Evolutionary conservation across 768 basidiomycete species (phyloP).

Genomic region (Myochromella boudieri): DNA sequence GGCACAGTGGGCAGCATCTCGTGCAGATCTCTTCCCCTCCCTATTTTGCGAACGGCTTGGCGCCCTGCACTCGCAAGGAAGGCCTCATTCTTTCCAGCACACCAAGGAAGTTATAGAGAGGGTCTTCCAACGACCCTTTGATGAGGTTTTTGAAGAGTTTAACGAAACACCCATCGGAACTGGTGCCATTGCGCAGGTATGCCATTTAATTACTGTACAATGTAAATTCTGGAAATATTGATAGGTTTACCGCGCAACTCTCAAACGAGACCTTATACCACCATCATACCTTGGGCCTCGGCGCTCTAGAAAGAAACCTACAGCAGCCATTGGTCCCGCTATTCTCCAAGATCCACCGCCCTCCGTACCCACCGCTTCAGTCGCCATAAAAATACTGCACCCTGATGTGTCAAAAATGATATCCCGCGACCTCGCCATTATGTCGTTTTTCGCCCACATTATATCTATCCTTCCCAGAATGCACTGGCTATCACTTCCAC

Average conservation of each 20-base stretch:
- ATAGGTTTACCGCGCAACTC: conserved; percentile 86
- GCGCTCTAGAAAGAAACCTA: conserved; percentile 48
- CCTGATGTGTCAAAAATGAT: conserved; percentile 83
- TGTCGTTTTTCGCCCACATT: conserved; percentile 85
- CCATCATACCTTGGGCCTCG: conserved; percentile 81
- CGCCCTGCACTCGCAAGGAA: conserved; percentile 84
- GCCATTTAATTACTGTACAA: conserved; percentile 7
- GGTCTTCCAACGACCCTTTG: conserved; percentile 82
- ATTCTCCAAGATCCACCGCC: conserved; percentile 67
- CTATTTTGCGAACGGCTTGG: conserved; percentile 83
- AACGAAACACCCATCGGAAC: conserved; percentile 88
- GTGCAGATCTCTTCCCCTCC: conserved; percentile 90
- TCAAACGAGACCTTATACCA: conserved; percentile 83
- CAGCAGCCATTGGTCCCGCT: conserved; percentile 46
- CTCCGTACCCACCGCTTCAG: conserved; percentile 77
- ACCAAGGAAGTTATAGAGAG: conserved; percentile 80
- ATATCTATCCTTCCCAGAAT: conserved; percentile 86
- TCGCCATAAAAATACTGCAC: conserved; percentile 96
- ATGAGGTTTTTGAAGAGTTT: conserved; percentile 90
- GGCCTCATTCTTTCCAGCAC: conserved; percentile 75
- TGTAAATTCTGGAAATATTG: not conserved
- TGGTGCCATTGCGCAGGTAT: conserved; percentile 94
- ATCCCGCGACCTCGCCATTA: conserved; percentile 87
- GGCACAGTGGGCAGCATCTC: conserved; percentile 97
- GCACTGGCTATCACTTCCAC: conserved; percentile 94